These are phyloP conservation scores for Cryptococcus jaspeensis DNA, from an alignment of 1,284 basidiomycete genomes.

Conservation along the genomic window DNA sequence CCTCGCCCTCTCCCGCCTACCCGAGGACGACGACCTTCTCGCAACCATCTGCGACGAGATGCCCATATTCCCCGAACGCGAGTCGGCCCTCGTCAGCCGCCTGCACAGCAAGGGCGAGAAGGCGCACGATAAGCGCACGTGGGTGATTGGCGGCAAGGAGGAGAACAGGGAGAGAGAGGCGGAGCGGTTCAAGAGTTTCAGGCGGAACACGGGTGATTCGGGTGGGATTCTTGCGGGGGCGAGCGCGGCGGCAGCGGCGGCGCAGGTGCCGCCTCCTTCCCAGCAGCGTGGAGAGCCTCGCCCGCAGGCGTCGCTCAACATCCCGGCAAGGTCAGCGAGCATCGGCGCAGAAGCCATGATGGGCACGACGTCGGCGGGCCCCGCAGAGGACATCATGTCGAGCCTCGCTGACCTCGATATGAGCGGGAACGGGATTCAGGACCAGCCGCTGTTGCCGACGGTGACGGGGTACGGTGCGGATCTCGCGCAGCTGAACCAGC, in stretches of 20 bases:
- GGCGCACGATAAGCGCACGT: constrained; percentile 88
- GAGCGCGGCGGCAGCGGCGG: constrained; percentile 1
- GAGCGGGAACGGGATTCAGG: constrained; percentile 52
- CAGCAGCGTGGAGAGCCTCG: background rate
- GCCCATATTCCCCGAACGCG: constrained; percentile 94
- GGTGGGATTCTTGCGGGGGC: constrained; percentile 17
- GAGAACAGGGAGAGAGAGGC: constrained; percentile 72
- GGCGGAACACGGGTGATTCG: constrained; percentile 52
- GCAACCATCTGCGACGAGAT: constrained; percentile 98
- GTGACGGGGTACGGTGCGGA: constrained; percentile 6
- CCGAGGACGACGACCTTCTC: constrained; percentile 86
- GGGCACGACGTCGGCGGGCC: constrained; percentile 35
- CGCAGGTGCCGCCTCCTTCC: constrained; percentile 1
- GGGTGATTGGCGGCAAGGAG: constrained; percentile 92
- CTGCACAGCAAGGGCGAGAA: constrained; percentile 85
- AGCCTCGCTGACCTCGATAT: constrained; percentile 82
- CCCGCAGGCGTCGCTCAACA: background rate
- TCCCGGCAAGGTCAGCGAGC: constrained; percentile 17
- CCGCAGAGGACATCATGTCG: constrained; percentile 63
- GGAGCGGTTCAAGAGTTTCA: constrained; percentile 58
- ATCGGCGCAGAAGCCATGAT: constrained; percentile 38
- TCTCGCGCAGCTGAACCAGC: constrained; percentile 7
- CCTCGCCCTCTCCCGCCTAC: constrained; percentile 73
- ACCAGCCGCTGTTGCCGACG: constrained; percentile 31
- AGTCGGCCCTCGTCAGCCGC: constrained; percentile 81